These are phyloP conservation scores for Exophiala sideris DNA, from an alignment of 2,329 filamentous ascomycete genomes.

Conservation along the genomic window DNA sequence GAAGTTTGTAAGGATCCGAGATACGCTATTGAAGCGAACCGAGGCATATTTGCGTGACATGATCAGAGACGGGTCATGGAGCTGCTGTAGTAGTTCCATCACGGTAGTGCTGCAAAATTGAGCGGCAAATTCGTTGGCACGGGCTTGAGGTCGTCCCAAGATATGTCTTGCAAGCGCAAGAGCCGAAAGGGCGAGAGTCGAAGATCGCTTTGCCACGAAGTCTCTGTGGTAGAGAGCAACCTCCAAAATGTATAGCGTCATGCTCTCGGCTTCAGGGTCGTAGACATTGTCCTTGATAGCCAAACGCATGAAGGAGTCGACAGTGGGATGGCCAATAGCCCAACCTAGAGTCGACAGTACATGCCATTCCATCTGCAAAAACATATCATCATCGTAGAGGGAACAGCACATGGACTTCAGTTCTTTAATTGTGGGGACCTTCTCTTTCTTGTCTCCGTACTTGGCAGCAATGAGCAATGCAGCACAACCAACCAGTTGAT, in stretches of 20 bases:
- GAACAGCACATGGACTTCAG: conserved; percentile 99
- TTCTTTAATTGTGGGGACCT: conserved; percentile 95
- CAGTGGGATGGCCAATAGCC: conserved; percentile 92
- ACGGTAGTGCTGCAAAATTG: conserved; percentile 52
- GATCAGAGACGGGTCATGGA: conserved; percentile 65
- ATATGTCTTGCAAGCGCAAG: conserved; percentile 84
- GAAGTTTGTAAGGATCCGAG: conserved; percentile 63
- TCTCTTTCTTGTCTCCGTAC: conserved; percentile 97
- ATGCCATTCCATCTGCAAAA: conserved; percentile 99
- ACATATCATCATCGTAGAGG: conserved; percentile 98
- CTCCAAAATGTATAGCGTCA: conserved; percentile 91
- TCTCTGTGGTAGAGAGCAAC: conserved; percentile 95
- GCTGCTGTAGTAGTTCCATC: conserved; percentile 61
- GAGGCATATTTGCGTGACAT: conserved; percentile 67
- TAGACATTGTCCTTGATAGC: conserved; percentile 72
- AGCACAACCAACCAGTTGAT: conserved; percentile 94
- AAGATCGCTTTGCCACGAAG: conserved; percentile 89
- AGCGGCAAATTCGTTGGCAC: conserved; percentile 70
- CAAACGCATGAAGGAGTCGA: conserved; percentile 88
- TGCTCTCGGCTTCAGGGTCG: conserved; percentile 86
- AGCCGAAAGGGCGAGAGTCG: conserved; percentile 83
- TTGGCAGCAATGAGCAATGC: conserved; percentile 95
- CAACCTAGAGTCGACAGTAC: conserved; percentile 96
- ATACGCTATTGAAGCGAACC: conserved; percentile 62
- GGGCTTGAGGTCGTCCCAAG: conserved; percentile 72